phyloP scores from a whole-genome alignment of 2,329 filamentous ascomycete species.

The Microsporum canis region DNA sequence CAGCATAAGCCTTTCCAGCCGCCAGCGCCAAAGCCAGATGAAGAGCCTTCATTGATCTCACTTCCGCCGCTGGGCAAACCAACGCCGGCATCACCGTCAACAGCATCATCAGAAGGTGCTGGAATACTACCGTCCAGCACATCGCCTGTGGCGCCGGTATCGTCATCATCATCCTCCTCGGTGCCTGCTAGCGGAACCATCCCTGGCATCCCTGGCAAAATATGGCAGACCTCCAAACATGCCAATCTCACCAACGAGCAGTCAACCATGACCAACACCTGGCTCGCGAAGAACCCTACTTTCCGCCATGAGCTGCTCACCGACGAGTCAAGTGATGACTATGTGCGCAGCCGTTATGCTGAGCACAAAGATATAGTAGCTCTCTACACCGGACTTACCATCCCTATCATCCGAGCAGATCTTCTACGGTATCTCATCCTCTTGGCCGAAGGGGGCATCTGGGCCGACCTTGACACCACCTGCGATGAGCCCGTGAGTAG shows the following conservation, averaged over 20 bases:
- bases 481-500: conserved; percentile 25
- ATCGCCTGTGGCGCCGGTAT: background rate
- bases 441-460: conserved; percentile 32
- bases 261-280: conserved; percentile 16
- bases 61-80: background rate
- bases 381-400: conserved; percentile 23
- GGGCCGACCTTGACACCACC: conserved; percentile 31
- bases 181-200: background rate
- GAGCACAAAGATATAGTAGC: conserved; percentile 30
- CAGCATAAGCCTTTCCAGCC: background rate
- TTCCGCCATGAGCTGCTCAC: conserved; percentile 23
- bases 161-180: background rate
- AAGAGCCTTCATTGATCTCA: background rate
- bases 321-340: conserved; percentile 23
- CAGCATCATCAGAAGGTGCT: background rate
- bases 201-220: conserved; percentile 14
- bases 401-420: conserved; percentile 34
- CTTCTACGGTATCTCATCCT: conserved; percentile 36
- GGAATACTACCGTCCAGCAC: background rate
- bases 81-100: background rate
- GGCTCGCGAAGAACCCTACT: conserved; percentile 21
- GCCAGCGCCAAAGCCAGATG: background rate
- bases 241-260: conserved; percentile 17
- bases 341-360: conserved; percentile 25
- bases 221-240: conserved; percentile 17